Conservation (phyloP, 208 protist genomes). For the Chromosphaera perkinsii region DNA sequence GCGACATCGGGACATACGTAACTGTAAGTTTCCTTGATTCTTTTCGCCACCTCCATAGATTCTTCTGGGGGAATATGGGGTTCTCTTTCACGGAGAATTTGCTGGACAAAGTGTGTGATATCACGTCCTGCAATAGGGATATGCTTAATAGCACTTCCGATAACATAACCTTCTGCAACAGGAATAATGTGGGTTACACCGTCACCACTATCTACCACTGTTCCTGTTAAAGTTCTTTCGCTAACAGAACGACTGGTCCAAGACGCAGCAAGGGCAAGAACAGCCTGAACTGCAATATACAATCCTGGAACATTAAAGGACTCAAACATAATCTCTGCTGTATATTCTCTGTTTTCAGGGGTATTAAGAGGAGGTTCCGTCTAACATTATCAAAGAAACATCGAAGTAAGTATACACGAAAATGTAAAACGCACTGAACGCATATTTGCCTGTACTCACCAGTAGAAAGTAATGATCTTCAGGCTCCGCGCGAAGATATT, state of each 20-base stretch:
- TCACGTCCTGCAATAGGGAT: conserved; percentile 91
- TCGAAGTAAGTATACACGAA: conserved; percentile 15
- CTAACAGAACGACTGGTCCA: conserved; percentile 30
- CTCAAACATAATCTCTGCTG: conserved; percentile 98
- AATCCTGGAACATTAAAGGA: conserved; percentile 94
- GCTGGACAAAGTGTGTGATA: conserved; percentile 87
- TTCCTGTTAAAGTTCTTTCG: conserved; percentile 74
- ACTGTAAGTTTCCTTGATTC: conserved; percentile 83
- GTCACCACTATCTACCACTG: conserved; percentile 93
- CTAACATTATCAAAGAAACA: conserved; percentile 15
- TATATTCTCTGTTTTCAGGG: conserved; percentile 92
- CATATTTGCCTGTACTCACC: conserved; percentile 44
- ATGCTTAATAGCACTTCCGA: conserved; percentile 83
- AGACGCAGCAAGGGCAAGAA: conserved; percentile 74
- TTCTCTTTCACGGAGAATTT: conserved; percentile 79
- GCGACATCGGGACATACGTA: conserved; percentile 84
- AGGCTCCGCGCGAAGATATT: conserved; percentile 92
- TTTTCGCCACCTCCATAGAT: conserved; percentile 77
- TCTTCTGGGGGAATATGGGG: conserved; percentile 76
- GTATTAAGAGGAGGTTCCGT: conserved; percentile 93
- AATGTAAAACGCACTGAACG: conserved; percentile 2
- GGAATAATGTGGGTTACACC: conserved; percentile 96
- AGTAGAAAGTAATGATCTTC: conserved; percentile 91
- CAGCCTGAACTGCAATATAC: conserved; percentile 94
- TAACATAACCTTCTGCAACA: conserved; percentile 90